A percentile compares a stretch with the other conserved stretches of the same genome.
phyloP scores from a whole-genome alignment of 2,329 filamentous ascomycete species.

The Simplicillium sp. region DNA sequence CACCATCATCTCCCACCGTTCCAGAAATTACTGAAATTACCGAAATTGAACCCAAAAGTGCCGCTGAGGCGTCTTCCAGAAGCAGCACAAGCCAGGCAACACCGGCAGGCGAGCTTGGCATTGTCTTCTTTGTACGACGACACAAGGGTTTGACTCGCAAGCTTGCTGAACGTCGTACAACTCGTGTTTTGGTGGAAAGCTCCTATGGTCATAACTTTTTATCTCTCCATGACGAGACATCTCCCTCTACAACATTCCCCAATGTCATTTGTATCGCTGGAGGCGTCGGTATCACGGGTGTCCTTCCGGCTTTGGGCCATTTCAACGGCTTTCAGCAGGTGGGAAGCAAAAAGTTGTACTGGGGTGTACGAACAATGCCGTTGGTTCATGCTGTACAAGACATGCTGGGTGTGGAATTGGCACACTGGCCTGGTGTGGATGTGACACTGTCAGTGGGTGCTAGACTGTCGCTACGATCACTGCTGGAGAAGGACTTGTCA shows the following conservation, averaged over 20 bases:
- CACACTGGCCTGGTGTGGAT: conserved; percentile 16
- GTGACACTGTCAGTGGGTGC: conserved; percentile 18
- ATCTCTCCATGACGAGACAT: conserved; percentile 8
- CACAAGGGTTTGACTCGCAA: conserved; percentile 14
- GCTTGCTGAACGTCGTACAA: conserved; percentile 5
- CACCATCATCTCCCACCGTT: conserved; percentile 8
- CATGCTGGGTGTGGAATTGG: conserved; percentile 9
- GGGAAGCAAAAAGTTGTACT: conserved; percentile 18
- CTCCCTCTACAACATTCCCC: conserved; percentile 11
- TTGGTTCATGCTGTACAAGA: conserved; percentile 16
- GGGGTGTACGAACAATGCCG: conserved; percentile 15
- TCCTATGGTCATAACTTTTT: conserved; percentile 16
- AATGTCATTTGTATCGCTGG: conserved; percentile 19
- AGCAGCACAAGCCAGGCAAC: not conserved
- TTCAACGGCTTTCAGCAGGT: conserved; percentile 11
- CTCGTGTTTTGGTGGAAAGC: conserved; percentile 17
- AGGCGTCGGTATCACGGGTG: conserved; percentile 20
- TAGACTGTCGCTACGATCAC: conserved; percentile 14
- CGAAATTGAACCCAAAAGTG: conserved; percentile 1
- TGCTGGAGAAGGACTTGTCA: conserved; percentile 15
- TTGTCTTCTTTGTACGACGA: conserved; percentile 16
- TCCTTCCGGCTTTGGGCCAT: conserved; percentile 14
- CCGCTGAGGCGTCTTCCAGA: not conserved
- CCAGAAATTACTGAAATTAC: not conserved
- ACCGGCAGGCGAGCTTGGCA: conserved; percentile 10